These are phyloP conservation scores for Geotrichum histeridarum DNA, from an alignment of 1,139 yeast species.

Conservation along the genomic window DNA sequence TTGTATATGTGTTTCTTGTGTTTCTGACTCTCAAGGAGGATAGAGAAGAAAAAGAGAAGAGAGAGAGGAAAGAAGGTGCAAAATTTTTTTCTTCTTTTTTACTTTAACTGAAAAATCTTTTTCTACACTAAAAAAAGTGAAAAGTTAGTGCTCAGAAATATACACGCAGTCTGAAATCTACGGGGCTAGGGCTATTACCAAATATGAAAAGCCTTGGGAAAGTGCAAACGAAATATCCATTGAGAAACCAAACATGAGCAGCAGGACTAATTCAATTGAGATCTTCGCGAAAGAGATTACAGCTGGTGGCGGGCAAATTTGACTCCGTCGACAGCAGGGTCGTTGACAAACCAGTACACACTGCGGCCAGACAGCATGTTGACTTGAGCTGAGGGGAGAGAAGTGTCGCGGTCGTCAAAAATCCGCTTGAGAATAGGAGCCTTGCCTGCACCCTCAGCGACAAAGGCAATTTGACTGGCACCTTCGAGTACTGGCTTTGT, in stretches of 20 bases:
- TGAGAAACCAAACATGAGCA: neutral
- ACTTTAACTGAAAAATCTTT: neutral
- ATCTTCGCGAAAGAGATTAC: neutral
- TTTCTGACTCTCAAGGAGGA: neutral
- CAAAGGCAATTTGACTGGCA: constrained; percentile 64
- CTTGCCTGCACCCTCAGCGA: constrained; percentile 85
- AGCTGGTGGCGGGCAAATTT: constrained; percentile 16
- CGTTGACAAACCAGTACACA: constrained; percentile 78
- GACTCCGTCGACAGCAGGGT: constrained; percentile 65
- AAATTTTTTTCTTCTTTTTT: constrained; percentile 5
- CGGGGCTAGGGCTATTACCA: constrained; percentile 4
- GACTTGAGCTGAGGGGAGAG: constrained; percentile 71
- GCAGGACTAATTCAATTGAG: neutral
- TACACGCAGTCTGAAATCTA: constrained; percentile 1
- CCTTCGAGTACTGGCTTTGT: constrained; percentile 59
- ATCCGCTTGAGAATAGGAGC: constrained; percentile 67
- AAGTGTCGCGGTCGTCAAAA: constrained; percentile 45
- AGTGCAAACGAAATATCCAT: neutral
- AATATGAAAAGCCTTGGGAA: neutral
- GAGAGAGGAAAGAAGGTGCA: constrained; percentile 4
- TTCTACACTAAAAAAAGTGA: neutral
- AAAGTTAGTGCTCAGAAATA: constrained; percentile 1
- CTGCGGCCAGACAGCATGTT: constrained; percentile 44
- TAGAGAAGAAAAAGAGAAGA: neutral
- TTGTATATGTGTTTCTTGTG: constrained; percentile 1